These are phyloP conservation scores for Trichophyton equinum DNA, from an alignment of 2,329 filamentous ascomycete genomes.

Conservation along the genomic window DNA sequence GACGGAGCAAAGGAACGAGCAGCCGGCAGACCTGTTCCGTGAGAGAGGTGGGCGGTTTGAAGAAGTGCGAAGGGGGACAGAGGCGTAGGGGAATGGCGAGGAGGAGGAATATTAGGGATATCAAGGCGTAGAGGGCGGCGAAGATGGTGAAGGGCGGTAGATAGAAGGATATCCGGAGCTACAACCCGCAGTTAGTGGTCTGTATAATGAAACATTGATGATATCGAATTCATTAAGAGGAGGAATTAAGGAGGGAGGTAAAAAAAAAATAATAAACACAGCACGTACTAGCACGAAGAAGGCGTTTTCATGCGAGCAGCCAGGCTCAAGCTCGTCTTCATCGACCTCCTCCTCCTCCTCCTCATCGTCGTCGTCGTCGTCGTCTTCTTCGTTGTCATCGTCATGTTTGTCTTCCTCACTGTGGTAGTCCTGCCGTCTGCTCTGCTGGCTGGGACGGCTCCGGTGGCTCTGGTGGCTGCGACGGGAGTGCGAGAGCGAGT, in stretches of 20 bases:
- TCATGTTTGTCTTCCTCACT: constrained; percentile 16
- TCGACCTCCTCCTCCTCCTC: constrained; percentile 14
- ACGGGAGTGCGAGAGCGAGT: neutral
- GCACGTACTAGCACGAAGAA: constrained; percentile 31
- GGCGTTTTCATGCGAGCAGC: constrained; percentile 28
- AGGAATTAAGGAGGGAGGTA: neutral
- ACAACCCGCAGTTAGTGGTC: neutral
- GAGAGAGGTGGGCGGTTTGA: constrained; percentile 35
- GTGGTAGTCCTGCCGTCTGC: neutral
- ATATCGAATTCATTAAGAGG: neutral
- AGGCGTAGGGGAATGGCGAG: constrained; percentile 43
- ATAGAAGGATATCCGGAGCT: constrained; percentile 25
- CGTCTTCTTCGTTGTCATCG: constrained; percentile 15
- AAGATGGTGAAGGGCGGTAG: constrained; percentile 43
- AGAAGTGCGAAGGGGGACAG: constrained; percentile 32
- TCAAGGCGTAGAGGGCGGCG: constrained; percentile 43
- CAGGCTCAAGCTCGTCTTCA: constrained; percentile 16
- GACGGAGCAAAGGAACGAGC: constrained; percentile 42
- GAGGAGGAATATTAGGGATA: constrained; percentile 40
- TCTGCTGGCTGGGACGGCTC: neutral
- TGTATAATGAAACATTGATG: neutral
- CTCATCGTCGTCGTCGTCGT: constrained; percentile 18
- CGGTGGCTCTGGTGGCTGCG: neutral
- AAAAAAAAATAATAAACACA: constrained; percentile 1
- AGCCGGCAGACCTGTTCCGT: constrained; percentile 39